A percentile compares a stretch with the other conserved stretches of the same genome.
phyloP scores from a whole-genome alignment of 257 asterid genomes.

The Fraxinus pennsylvanica region DNA sequence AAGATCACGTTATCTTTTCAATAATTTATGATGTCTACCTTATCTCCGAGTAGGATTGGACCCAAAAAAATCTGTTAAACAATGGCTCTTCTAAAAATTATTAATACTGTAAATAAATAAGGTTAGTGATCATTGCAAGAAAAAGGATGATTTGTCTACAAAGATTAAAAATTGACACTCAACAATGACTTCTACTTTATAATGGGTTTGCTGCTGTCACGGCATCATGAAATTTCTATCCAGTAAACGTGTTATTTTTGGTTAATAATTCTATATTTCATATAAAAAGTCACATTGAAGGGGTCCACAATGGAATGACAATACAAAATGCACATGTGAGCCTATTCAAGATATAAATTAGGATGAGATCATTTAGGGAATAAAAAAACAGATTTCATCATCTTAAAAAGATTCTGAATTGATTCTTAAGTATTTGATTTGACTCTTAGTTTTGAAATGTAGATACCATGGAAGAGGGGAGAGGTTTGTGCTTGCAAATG shows the following conservation, averaged over 20 bases:
- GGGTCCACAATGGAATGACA: background rate
- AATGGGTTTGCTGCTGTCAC: background rate
- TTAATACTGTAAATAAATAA: too few species aligned
- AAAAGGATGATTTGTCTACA: background rate
- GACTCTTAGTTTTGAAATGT: conserved; percentile 20
- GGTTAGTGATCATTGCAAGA: background rate
- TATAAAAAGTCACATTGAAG: background rate
- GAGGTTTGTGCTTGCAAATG: conserved; percentile 38
- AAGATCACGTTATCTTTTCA: background rate
- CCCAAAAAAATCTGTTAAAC: too few species aligned
- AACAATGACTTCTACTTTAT: background rate
- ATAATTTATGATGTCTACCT: background rate
- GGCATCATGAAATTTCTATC: background rate
- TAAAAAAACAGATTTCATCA: background rate
- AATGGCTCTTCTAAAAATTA: too few species aligned
- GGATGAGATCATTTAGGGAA: background rate
- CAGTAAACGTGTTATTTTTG: background rate
- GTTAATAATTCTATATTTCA: background rate
- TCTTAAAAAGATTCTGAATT: background rate
- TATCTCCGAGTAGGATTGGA: background rate
- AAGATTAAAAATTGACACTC: background rate
- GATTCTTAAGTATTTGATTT: background rate
- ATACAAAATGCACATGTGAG: background rate
- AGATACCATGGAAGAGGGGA: conserved; percentile 58
- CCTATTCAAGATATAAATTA: background rate